Evolutionary conservation across 2,329 filamentous ascomycete species (phyloP).

Genomic region (Venturiaceae sp.): DNA sequence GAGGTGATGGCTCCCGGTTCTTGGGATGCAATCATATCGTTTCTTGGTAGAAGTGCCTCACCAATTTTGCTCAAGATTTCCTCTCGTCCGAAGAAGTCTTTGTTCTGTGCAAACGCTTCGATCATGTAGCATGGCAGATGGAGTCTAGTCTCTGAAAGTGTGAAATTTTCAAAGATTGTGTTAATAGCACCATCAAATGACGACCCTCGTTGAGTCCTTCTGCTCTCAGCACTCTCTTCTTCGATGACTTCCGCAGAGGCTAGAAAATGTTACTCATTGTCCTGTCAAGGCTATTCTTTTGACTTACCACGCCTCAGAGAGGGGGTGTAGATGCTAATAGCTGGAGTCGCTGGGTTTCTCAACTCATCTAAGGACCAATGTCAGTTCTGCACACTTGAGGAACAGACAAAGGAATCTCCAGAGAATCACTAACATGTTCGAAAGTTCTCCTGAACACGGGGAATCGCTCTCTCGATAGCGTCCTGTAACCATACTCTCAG

Average conservation of each 20-base stretch:
- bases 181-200: neutral
- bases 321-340: neutral
- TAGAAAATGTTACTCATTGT: too few relatives aligned
- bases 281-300: too few relatives aligned
- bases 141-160: neutral
- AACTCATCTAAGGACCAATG: too few relatives aligned
- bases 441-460: neutral
- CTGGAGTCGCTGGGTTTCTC: neutral
- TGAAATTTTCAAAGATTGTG: neutral
- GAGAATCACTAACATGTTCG: neutral
- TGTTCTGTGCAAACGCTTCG: neutral
- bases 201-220: neutral
- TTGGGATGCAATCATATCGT: neutral
- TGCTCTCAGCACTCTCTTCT: neutral
- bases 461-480: neutral
- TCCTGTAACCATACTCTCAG: neutral
- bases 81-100: neutral
- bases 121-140: neutral
- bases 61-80: neutral
- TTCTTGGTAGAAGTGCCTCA: neutral
- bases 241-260: too few relatives aligned
- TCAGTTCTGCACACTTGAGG: too few relatives aligned
- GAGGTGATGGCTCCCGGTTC: neutral
- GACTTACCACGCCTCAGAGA: neutral
- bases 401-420: neutral